Conservation (phyloP, 1,139 yeast species). For the Candida sp. region DNA sequence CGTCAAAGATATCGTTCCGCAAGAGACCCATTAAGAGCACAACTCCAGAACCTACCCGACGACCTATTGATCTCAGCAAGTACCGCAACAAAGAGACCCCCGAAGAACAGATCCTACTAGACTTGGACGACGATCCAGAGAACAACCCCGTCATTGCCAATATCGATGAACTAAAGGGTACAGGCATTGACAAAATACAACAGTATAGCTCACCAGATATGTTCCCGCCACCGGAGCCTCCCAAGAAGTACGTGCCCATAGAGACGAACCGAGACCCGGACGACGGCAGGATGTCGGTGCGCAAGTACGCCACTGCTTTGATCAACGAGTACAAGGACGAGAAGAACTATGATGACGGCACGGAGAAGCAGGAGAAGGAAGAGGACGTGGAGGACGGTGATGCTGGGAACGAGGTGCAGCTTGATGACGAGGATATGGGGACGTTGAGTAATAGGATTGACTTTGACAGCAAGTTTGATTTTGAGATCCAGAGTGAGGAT, state of each 20-base stretch:
- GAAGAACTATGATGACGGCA: constrained; percentile 17
- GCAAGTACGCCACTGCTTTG: constrained; percentile 11
- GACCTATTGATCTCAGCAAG: constrained; percentile 5
- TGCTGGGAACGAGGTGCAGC: constrained; percentile 20
- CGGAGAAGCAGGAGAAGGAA: constrained; percentile 8
- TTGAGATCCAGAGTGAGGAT: constrained; percentile 19
- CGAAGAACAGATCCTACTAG: constrained; percentile 1
- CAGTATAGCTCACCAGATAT: neutral
- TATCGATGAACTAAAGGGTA: constrained; percentile 15
- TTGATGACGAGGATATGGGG: constrained; percentile 22
- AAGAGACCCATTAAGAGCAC: neutral
- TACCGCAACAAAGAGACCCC: neutral
- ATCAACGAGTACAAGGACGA: constrained; percentile 14
- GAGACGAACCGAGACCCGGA: constrained; percentile 8
- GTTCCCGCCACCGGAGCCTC: constrained; percentile 3
- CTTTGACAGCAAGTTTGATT: constrained; percentile 10
- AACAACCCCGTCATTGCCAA: constrained; percentile 24
- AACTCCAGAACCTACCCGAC: neutral
- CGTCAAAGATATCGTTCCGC: neutral
- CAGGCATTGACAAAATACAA: neutral
- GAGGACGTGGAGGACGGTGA: constrained; percentile 1
- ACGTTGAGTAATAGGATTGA: constrained; percentile 7
- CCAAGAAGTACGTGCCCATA: constrained; percentile 16
- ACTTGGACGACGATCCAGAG: constrained; percentile 19
- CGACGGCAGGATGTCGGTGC: constrained; percentile 3